Evolutionary conservation across 2,329 filamentous ascomycete genomes (phyloP).

Genomic region (Penicillium sp.): DNA sequence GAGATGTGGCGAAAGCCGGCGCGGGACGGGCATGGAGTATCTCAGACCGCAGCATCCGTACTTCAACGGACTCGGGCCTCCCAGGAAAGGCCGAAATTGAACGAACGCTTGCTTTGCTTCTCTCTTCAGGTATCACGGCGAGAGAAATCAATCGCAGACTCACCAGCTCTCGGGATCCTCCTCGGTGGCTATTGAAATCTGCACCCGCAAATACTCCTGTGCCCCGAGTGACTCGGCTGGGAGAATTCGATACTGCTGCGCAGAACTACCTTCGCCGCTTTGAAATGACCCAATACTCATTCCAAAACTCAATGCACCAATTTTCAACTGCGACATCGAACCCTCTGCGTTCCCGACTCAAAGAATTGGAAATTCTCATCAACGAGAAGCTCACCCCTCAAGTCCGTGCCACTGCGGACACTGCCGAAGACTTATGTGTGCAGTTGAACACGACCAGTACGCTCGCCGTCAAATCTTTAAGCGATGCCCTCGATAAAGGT

Average conservation of each 20-base stretch:
- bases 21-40: slow-evolving; percentile 54
- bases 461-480: slow-evolving; percentile 71
- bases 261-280: slow-evolving; percentile 46
- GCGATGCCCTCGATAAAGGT: slow-evolving; percentile 64
- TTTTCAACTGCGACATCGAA: slow-evolving; percentile 45
- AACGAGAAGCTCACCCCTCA: slow-evolving; percentile 49
- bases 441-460: slow-evolving; percentile 72
- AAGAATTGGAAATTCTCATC: slow-evolving; percentile 41
- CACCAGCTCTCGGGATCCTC: slow-evolving; percentile 39
- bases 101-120: slow-evolving; percentile 67
- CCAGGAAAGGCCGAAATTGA: slow-evolving; percentile 69
- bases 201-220: slow-evolving; percentile 28
- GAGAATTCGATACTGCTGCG: slow-evolving; percentile 51
- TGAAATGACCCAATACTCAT: slow-evolving; percentile 39
- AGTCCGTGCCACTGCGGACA: slow-evolving; percentile 64
- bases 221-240: slow-evolving; percentile 40
- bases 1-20: slow-evolving; percentile 31
- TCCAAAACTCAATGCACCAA: slow-evolving; percentile 41
- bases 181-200: slow-evolving; percentile 31
- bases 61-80: slow-evolving; percentile 28
- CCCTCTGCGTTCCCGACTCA: slow-evolving; percentile 41
- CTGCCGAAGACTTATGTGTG: slow-evolving; percentile 70
- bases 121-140: slow-evolving; percentile 85
- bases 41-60: slow-evolving; percentile 43
- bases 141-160: slow-evolving; percentile 68